phyloP scores from a whole-genome alignment of 2,329 filamentous ascomycete genomes.

The Scytalidium sp. region DNA sequence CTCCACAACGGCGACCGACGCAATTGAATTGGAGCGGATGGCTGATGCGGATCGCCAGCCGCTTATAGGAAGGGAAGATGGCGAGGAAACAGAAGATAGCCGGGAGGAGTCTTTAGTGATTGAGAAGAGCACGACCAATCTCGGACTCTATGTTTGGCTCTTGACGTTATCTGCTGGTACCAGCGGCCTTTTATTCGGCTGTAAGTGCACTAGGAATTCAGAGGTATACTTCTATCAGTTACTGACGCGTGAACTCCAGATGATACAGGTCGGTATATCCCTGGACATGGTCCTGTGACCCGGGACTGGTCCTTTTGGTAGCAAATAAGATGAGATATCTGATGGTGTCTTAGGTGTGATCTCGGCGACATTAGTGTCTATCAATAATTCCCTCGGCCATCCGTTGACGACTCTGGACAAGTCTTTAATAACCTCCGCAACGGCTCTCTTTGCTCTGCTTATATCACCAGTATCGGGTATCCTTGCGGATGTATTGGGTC shows the following conservation, averaged over 20 bases:
- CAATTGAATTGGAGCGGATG: conserved; percentile 20
- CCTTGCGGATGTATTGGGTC: conserved; percentile 60
- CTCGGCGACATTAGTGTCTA: conserved; percentile 64
- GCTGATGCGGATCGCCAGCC: conserved; percentile 24
- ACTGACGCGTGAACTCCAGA: conserved; percentile 14
- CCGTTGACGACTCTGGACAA: conserved; percentile 62
- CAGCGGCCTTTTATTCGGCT: conserved; percentile 66
- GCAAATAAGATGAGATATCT: conserved; percentile 44
- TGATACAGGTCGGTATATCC: conserved; percentile 13
- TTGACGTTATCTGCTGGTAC: conserved; percentile 64
- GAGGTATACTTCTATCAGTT: background rate
- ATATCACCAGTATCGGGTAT: conserved; percentile 62
- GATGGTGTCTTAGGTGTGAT: conserved; percentile 56
- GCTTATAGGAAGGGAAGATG: conserved; percentile 18
- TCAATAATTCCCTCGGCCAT: conserved; percentile 54
- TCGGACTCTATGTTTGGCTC: conserved; percentile 53
- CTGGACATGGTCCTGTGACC: background rate
- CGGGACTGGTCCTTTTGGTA: background rate
- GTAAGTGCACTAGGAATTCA: conserved; percentile 37
- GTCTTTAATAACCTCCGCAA: conserved; percentile 68
- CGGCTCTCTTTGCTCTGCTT: conserved; percentile 62
- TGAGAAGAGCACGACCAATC: conserved; percentile 25
- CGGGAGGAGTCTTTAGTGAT: conserved; percentile 20
- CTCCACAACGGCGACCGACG: conserved; percentile 1
- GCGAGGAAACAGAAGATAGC: conserved; percentile 14